These are phyloP conservation scores for Monosporascus sp. DNA, from an alignment of 2,329 filamentous ascomycete genomes.

Conservation along the genomic window DNA sequence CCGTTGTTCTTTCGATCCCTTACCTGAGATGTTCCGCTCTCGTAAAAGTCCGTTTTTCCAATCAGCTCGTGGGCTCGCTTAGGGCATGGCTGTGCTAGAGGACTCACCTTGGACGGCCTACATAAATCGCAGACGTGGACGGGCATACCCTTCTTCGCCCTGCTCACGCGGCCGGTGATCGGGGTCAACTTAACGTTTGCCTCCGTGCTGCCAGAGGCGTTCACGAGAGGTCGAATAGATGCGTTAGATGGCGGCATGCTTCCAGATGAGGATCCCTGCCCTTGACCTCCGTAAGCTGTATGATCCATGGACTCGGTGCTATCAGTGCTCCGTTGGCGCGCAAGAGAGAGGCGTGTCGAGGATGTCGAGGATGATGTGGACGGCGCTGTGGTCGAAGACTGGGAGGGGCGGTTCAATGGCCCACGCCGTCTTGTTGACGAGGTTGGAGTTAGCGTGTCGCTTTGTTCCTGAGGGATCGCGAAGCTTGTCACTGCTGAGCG, in stretches of 20 bases:
- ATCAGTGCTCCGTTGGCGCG: constrained; percentile 37
- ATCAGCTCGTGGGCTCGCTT: constrained; percentile 13
- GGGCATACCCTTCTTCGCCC: constrained; percentile 54
- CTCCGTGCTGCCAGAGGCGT: constrained; percentile 27
- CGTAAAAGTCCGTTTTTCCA: constrained; percentile 48
- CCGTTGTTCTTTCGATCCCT: constrained; percentile 6
- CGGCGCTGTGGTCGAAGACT: constrained; percentile 22
- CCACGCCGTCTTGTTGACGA: constrained; percentile 30
- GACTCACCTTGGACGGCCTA: constrained; percentile 43
- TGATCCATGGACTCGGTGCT: constrained; percentile 47
- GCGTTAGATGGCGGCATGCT: constrained; percentile 22
- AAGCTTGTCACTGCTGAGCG: constrained; percentile 32
- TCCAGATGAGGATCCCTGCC: constrained; percentile 30
- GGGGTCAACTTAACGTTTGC: constrained; percentile 47
- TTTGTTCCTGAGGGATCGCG: constrained; percentile 32
- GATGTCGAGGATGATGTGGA: constrained; percentile 20
- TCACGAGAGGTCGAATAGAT: constrained; percentile 37
- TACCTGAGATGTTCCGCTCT: constrained; percentile 58
- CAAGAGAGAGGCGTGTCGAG: constrained; percentile 22
- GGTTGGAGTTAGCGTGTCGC: constrained; percentile 25
- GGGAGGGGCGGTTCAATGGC: constrained; percentile 26
- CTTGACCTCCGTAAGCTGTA: constrained; percentile 26
- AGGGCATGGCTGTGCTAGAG: not conserved
- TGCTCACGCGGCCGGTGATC: constrained; percentile 51
- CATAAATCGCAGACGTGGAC: constrained; percentile 51